Percentiles rank a stretch among this genome's conserved stretches.
Conservation (phyloP, 75 land plant species). For the Picea glauca region DNA sequence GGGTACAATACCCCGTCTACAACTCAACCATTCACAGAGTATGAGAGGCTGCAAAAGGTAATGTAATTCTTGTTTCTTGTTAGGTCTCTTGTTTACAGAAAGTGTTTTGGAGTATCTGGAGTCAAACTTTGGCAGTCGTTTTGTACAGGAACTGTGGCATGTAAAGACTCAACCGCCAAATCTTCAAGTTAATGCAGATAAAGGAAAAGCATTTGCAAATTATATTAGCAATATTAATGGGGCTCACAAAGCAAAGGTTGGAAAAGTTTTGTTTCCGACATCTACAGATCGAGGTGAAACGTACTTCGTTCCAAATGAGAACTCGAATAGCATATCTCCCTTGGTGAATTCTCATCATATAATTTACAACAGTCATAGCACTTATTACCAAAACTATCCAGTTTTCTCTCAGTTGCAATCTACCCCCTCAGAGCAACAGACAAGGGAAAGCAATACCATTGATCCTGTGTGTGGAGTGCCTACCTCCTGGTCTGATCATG, state of each 20-base stretch:
- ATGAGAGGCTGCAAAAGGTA: slow-evolving; percentile 1
- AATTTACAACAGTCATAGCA: slow-evolving; percentile 11
- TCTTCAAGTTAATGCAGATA: neutral
- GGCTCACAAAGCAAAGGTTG: neutral
- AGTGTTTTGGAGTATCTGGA: neutral
- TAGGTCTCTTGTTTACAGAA: neutral
- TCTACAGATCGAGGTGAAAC: slow-evolving; percentile 2
- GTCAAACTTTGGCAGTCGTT: neutral
- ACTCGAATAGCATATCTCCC: neutral
- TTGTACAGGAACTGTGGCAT: slow-evolving; percentile 10
- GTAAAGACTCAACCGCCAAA: neutral
- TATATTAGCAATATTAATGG: neutral
- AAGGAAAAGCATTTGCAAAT: slow-evolving; percentile 7
- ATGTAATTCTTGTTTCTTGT: neutral
- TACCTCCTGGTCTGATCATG: slow-evolving; percentile 1
- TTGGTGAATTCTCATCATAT: slow-evolving; percentile 11
- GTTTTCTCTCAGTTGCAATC: slow-evolving; percentile 9
- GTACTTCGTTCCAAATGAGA: neutral
- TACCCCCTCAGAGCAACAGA: neutral
- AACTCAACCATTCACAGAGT: slow-evolving; percentile 4
- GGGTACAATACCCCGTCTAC: neutral
- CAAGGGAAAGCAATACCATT: neutral
- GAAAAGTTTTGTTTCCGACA: slow-evolving; percentile 1
- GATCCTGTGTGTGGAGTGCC: neutral
- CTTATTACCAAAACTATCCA: slow-evolving; percentile 9